Percentiles rank a stretch among this genome's conserved stretches.
Evolutionary conservation across 768 basidiomycete genomes (phyloP).

Genomic region (Hydnum rufescens): DNA sequence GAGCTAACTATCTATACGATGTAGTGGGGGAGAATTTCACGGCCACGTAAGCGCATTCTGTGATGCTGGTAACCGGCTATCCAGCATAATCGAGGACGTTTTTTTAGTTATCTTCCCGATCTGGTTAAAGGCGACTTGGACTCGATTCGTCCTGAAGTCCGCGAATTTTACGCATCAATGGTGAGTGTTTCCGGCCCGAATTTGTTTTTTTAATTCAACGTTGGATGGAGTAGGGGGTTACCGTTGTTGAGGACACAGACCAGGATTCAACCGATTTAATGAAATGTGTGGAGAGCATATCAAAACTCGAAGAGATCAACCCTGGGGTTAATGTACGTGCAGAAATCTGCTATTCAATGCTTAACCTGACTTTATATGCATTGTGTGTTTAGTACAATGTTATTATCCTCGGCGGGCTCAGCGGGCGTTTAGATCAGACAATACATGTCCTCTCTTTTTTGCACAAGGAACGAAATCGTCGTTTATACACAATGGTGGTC

Average conservation of each 20-base stretch:
- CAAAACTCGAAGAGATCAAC: not conserved
- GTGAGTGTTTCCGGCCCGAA: conserved; percentile 21
- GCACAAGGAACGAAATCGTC: conserved; percentile 49
- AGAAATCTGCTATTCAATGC: conserved; percentile 1
- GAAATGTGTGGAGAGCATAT: conserved; percentile 49
- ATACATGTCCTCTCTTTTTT: conserved; percentile 73
- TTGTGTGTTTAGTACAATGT: conserved; percentile 33
- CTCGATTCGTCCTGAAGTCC: conserved; percentile 61
- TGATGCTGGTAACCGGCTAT: not conserved
- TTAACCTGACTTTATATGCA: not conserved
- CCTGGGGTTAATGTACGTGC: not conserved
- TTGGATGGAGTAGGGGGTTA: conserved; percentile 35
- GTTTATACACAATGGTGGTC: conserved; percentile 46
- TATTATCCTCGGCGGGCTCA: conserved; percentile 69
- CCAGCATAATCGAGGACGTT: not conserved
- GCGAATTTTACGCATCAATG: conserved; percentile 37
- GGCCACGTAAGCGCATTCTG: not conserved
- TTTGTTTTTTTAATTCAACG: not conserved
- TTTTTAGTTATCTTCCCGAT: conserved; percentile 50
- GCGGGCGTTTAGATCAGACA: conserved; percentile 88
- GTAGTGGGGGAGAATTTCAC: conserved; percentile 11
- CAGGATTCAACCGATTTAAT: conserved; percentile 86
- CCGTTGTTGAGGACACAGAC: conserved; percentile 42
- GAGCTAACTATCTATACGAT: conserved; percentile 70
- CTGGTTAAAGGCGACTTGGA: conserved; percentile 90